Percentiles rank a stretch among this genome's conserved stretches.
Conservation (phyloP, 1,284 basidiomycete genomes). For the Cystobasidiaceae sp. region DNA sequence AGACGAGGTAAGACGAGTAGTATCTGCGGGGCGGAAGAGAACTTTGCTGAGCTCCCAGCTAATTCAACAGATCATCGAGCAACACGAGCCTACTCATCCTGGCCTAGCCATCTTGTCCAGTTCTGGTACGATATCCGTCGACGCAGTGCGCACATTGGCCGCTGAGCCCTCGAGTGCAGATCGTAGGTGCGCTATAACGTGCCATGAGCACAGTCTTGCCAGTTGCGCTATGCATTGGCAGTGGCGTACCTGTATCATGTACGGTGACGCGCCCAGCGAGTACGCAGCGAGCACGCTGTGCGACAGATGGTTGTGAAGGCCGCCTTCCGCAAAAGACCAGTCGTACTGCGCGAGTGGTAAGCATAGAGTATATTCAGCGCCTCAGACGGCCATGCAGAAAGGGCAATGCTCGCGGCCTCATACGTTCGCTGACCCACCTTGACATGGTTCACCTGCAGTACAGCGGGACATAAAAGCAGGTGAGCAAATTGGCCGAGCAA, state of each 20-base stretch:
- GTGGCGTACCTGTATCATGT: constrained; percentile 32
- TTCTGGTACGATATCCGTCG: constrained; percentile 37
- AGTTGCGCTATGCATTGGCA: too few relatives aligned
- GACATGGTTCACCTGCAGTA: constrained; percentile 36
- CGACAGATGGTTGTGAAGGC: constrained; percentile 40
- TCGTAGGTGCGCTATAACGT: constrained; percentile 33
- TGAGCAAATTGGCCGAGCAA: background rate
- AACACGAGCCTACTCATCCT: constrained; percentile 33
- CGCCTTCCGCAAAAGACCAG: constrained; percentile 39
- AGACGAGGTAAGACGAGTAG: constrained; percentile 41
- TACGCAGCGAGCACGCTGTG: constrained; percentile 38
- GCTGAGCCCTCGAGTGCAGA: constrained; percentile 27
- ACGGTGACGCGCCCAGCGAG: constrained; percentile 38
- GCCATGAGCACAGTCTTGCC: background rate
- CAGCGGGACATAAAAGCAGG: background rate
- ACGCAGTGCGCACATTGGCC: constrained; percentile 37
- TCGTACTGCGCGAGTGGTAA: constrained; percentile 32
- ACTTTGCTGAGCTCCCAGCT: background rate
- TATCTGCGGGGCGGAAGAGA: constrained; percentile 20
- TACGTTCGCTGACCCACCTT: constrained; percentile 1
- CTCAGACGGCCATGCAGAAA: too few relatives aligned
- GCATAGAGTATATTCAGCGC: background rate
- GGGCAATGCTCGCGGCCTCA: too few relatives aligned
- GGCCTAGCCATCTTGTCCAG: constrained; percentile 38
- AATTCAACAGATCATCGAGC: too few relatives aligned